Evolutionary conservation across 108 stramenopile species (phyloP).

Genomic region (Poteriospumella lacustris): DNA sequence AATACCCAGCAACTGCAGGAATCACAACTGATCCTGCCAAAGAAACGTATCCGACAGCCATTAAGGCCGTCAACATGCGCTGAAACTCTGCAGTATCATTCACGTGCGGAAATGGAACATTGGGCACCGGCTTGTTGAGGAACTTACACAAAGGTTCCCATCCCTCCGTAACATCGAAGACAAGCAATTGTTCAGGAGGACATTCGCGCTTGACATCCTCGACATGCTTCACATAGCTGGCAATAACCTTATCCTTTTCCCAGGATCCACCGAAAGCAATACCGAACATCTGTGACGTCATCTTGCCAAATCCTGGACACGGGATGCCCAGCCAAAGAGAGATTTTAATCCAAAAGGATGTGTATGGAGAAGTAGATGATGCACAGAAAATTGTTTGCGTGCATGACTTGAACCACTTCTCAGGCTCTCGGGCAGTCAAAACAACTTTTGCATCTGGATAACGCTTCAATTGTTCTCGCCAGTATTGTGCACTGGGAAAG

Average conservation of each 20-base stretch:
- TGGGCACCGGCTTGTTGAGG: slow-evolving; percentile 12
- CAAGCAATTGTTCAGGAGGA: slow-evolving; percentile 12
- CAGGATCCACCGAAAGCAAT: no score
- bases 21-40: no score
- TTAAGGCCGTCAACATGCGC: background rate
- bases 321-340: background rate
- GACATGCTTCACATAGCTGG: slow-evolving; percentile 16
- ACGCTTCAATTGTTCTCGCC: background rate
- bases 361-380: no score
- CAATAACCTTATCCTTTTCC: slow-evolving; percentile 23
- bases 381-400: background rate
- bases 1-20: no score
- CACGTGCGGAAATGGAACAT: slow-evolving; percentile 22
- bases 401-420: background rate
- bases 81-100: slow-evolving; percentile 14
- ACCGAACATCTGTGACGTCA: no score
- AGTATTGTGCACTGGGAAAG: background rate
- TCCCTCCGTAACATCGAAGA: slow-evolving; percentile 21
- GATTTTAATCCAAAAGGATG: background rate
- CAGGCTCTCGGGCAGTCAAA: background rate
- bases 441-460: background rate
- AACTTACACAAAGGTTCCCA: slow-evolving; percentile 33
- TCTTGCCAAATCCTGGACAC: background rate
- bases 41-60: no score
- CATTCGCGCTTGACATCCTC: slow-evolving; percentile 10